Conservation (phyloP, 73 alveolate species). For the Paramecium sexaurelia region DNA sequence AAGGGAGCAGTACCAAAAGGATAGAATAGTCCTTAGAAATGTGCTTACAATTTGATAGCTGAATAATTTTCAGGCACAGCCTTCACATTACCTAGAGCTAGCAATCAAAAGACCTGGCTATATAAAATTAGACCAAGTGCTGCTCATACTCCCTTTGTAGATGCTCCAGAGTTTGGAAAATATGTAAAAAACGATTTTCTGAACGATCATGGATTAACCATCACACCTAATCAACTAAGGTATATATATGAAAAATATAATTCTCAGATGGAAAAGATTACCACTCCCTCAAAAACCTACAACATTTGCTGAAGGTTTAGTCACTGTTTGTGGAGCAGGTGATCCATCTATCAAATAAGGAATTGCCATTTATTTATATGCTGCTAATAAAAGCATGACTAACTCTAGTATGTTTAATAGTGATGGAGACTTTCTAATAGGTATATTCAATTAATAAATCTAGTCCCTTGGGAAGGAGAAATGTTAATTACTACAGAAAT, state of each 20-base stretch:
- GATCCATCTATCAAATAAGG: constrained; percentile 86
- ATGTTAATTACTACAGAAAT: constrained; percentile 81
- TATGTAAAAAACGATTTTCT: constrained; percentile 69
- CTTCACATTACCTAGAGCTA: constrained; percentile 81
- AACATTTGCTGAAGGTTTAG: constrained; percentile 81
- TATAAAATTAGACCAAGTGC: constrained; percentile 85
- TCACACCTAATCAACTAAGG: constrained; percentile 79
- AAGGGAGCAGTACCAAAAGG: constrained; percentile 87
- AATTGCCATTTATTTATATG: constrained; percentile 77
- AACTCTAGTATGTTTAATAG: constrained; percentile 77
- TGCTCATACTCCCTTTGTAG: constrained; percentile 77
- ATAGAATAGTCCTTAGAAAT: constrained; percentile 81
- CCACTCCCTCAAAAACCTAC: constrained; percentile 75
- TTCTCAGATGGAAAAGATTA: constrained; percentile 72
- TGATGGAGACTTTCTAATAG: constrained; percentile 84
- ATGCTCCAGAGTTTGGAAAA: constrained; percentile 20
- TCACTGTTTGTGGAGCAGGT: constrained; percentile 87
- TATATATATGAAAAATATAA: background rate
- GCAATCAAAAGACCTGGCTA: constrained; percentile 81
- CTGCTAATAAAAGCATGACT: constrained; percentile 84
- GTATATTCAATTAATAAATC: background rate
- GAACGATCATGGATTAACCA: constrained; percentile 68
- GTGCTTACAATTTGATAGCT: constrained; percentile 85
- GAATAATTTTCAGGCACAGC: constrained; percentile 93
- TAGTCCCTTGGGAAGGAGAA: constrained; percentile 85